Base-by-base conservation (phyloP, 495 filamentous ascomycete species). In the Neurospora sp. region DNA sequence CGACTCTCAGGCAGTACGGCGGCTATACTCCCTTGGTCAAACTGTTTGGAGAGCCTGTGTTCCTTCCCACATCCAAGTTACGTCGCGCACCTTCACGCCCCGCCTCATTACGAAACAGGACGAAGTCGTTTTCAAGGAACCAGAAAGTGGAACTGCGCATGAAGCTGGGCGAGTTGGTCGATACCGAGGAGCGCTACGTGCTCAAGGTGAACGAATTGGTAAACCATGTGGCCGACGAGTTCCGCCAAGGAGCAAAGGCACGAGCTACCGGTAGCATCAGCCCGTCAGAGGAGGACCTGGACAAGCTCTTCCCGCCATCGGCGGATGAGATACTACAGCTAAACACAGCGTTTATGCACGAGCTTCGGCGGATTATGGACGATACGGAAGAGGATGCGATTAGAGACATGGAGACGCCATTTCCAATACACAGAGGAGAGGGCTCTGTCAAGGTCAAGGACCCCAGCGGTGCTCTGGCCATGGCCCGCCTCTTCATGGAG, bases 181-280 rank as follows among this genome's bases (percentile, higher is more conserved):
- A 97, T 77, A 99, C 96, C 0, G 96, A 99, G 82, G 93, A 95
- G 77, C 89, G 92, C 77, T 99, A 98, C 81, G 93, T 98, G 39
- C 84, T 86, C 78, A 97, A 97, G 78, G 77, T 98, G 42, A 89
- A 92, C 74, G 91, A 94, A 66, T 84, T 99, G 69, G 90, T 96
- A 59, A 89, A 92, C 71, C 89, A 89, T 74, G 87, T 97, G 21
- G 87, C 88, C 28, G 87, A 89, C 70, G 92, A 95, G 70, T 94
- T 92, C 78, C 90, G 89, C 40, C 80, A 87, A 75, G 92, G 89
- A 71, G 90, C 90, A 11, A 90, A 86, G 76, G 82, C 82, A 19
- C 87, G 85, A 74, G 77, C 83, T 0, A 75, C 85, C 39, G 86
- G 85, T 4, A 93, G 91, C 80, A 89, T 88, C 71, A 93, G 92